A percentile compares a stretch with the other conserved stretches of the same genome.
These are phyloP conservation scores for Laetiporus sulphureus DNA, from an alignment of 1,284 basidiomycete genomes.

Conservation along the genomic window DNA sequence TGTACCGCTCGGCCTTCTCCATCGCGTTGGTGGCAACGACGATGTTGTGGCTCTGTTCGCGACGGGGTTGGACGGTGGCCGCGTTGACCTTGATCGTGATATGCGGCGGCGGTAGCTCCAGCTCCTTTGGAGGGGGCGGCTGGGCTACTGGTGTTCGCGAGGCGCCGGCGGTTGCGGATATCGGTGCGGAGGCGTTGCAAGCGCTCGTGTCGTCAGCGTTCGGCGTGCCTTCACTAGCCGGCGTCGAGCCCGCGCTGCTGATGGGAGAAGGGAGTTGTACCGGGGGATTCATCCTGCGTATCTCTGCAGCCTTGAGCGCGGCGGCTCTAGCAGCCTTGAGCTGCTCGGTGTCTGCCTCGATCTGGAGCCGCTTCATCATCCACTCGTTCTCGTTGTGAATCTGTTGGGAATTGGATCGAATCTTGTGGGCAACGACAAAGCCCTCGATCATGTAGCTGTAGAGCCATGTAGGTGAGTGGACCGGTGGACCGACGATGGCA, in stretches of 20 bases:
- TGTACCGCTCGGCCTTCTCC: slow-evolving; percentile 40
- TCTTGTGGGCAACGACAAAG: slow-evolving; percentile 58
- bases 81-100: slow-evolving; percentile 21
- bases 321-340: slow-evolving; percentile 6
- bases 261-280: slow-evolving; percentile 73
- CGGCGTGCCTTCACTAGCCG: slow-evolving; percentile 34
- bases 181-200: not conserved
- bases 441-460: slow-evolving; percentile 66
- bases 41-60: slow-evolving; percentile 41
- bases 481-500: slow-evolving; percentile 12
- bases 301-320: slow-evolving; percentile 23
- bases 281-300: too few relatives aligned
- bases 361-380: slow-evolving; percentile 9
- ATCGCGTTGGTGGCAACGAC: slow-evolving; percentile 39
- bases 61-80: slow-evolving; percentile 33
- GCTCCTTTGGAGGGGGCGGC: not conserved
- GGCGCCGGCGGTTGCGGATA: slow-evolving; percentile 1
- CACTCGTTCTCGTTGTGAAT: slow-evolving; percentile 35
- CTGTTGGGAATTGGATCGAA: slow-evolving; percentile 39
- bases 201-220: slow-evolving; percentile 5
- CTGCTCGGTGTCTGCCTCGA: slow-evolving; percentile 11
- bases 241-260: slow-evolving; percentile 71
- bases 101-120: slow-evolving; percentile 6
- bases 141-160: slow-evolving; percentile 4
- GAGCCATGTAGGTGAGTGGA: slow-evolving; percentile 23